Evolutionary conservation across 108 stramenopile genomes (phyloP).

Genomic region (Stephanodiscus triporus): DNA sequence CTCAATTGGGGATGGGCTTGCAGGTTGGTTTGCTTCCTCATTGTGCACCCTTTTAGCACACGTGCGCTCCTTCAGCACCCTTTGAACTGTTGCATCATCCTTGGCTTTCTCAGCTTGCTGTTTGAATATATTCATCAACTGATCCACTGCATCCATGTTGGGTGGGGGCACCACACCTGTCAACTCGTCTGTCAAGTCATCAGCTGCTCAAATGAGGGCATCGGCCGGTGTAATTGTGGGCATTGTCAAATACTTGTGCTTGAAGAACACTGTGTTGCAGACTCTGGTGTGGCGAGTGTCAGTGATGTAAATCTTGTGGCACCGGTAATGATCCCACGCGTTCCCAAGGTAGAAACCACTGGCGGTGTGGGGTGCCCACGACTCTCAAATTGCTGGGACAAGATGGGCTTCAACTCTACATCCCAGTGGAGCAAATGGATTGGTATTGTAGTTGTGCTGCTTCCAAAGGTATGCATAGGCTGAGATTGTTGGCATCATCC

Average conservation of each 20-base stretch:
- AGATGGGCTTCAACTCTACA: too few relatives aligned
- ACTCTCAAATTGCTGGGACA: too few relatives aligned
- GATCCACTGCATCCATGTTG: neutral
- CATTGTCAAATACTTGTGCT: neutral
- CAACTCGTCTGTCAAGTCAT: neutral
- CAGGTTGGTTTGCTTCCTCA: neutral
- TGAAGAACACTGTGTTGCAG: neutral
- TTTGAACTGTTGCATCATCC: conserved; percentile 1
- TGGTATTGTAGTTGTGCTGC: too few relatives aligned
- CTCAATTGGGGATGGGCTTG: neutral
- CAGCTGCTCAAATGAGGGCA: neutral
- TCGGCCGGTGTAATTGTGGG: neutral
- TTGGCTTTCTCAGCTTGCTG: neutral
- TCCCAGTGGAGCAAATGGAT: neutral
- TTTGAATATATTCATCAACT: neutral
- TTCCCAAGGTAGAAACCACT: too few relatives aligned
- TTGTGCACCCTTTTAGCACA: neutral
- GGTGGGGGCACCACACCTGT: neutral
- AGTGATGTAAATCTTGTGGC: too few relatives aligned
- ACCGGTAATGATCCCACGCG: neutral
- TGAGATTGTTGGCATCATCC: neutral
- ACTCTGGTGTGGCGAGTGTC: too few relatives aligned
- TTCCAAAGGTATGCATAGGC: too few relatives aligned
- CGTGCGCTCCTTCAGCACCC: neutral
- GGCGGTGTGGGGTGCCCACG: too few relatives aligned